These are phyloP conservation scores for Colletotrichum endophyticum DNA, from an alignment of 2,329 filamentous ascomycete genomes.

Conservation along the genomic window DNA sequence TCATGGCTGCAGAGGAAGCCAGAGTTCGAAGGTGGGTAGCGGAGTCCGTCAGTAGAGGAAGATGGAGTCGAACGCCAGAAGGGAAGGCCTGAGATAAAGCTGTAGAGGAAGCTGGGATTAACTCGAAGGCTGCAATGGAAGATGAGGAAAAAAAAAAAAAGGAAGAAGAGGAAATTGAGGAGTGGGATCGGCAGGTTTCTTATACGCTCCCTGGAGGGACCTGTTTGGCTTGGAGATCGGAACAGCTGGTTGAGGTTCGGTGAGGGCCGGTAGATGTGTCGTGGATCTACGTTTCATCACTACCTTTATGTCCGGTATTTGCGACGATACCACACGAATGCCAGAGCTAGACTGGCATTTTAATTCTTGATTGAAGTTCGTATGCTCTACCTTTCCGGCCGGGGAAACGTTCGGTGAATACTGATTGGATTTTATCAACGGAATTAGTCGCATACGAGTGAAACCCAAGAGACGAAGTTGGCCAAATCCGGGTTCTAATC, in stretches of 20 bases:
- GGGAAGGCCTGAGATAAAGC: neutral
- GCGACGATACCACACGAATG: neutral
- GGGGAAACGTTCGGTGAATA: neutral
- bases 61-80: neutral
- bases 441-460: neutral
- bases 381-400: neutral
- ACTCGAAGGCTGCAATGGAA: neutral
- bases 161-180: neutral
- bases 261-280: neutral
- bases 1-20: neutral
- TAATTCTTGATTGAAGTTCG: neutral
- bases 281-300: neutral
- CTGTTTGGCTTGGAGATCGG: neutral
- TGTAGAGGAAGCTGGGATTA: neutral
- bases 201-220: neutral
- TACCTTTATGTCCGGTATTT: neutral
- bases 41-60: neutral
- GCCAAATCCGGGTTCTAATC: neutral
- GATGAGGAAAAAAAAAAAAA: neutral
- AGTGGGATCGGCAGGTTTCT: neutral
- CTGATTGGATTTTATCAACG: neutral
- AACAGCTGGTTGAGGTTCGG: neutral
- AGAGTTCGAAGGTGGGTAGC: neutral
- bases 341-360: neutral
- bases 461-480: neutral